Evolutionary conservation across 352 stramenopile species (phyloP).

Genomic region (Elongisporangium prolatum): DNA sequence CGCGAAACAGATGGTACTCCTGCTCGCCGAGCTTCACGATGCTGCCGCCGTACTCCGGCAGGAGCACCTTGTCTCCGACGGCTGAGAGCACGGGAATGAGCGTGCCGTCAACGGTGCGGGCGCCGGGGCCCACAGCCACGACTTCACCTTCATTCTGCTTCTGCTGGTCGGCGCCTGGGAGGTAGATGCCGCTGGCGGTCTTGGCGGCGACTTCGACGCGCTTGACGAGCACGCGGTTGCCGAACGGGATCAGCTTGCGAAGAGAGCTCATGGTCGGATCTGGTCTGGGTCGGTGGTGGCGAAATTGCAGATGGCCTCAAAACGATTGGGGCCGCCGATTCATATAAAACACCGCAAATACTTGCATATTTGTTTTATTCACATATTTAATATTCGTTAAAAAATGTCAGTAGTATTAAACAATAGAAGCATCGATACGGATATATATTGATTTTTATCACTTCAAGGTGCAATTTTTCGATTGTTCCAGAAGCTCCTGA

Average conservation of each 20-base stretch:
- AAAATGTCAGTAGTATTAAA: slow-evolving; percentile 2
- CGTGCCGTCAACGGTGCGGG: slow-evolving; percentile 84
- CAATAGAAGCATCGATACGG: not conserved
- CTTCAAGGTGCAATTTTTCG: slow-evolving; percentile 3
- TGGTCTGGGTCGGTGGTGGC: not conserved
- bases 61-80: slow-evolving; percentile 93
- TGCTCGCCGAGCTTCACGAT: slow-evolving; percentile 90
- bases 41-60: slow-evolving; percentile 95
- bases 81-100: slow-evolving; percentile 85
- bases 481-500: slow-evolving; percentile 4
- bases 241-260: slow-evolving; percentile 91
- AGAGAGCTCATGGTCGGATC: slow-evolving; percentile 34
- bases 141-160: slow-evolving; percentile 94
- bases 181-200: slow-evolving; percentile 93
- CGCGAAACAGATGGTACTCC: slow-evolving; percentile 93
- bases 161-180: slow-evolving; percentile 90
- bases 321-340: not conserved
- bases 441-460: not conserved
- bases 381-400: not conserved
- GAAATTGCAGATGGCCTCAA: not conserved
- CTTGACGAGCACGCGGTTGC: slow-evolving; percentile 94
- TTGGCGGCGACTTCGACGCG: slow-evolving; percentile 87
- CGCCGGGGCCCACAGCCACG: slow-evolving; percentile 90
- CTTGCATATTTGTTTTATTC: slow-evolving; percentile 7
- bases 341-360: not conserved